Base-by-base conservation (phyloP, 805 yeast species). In the Candida ficus region DNA sequence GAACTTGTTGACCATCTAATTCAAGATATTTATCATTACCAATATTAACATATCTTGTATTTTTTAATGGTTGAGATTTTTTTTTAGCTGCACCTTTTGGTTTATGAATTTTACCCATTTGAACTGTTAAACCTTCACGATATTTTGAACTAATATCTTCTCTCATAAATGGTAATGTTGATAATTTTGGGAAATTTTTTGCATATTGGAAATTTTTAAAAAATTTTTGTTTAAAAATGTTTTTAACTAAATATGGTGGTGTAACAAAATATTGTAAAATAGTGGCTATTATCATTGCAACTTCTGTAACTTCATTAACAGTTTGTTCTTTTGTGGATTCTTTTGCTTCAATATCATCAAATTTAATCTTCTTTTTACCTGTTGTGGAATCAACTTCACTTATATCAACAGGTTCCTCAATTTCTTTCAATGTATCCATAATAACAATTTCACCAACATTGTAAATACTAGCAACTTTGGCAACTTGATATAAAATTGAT, bases 191-290 rank as follows among this genome's bases (percentile, higher is more conserved):
- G 43, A 83, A 68, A 47, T 73, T 76, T 27, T 68, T 67, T 0
- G 95, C 96, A 46, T 75, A 71, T 40, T 70, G 70, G 57, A 84
- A 76, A 54, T 76, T 72, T 28, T 64, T 59, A 20, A 60, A 43
- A 45, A 66, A 54, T 49, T 68, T 63, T 19, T 69, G 63, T 45
- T 72, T 68, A 64, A 88, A 86, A 5, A 82, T 70, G 2, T 80
- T 62, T 45, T 80, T 80, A 16, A 80, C 74, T 32, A 89, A 67
- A 55, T 89, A 86, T 36, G 87, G 83, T 2, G 96, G 96, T 0
- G 96, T 88, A 13, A 88, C 78, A 54, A 86, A 86, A 56, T 67
- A 88, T 56, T 87, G 95, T 42, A 89, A 63, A 29, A 89, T 66
- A 1, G 80, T 67, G 1, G 91, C 89, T 40, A 87, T 70, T 7